Evolutionary conservation across 2,329 filamentous ascomycete species (phyloP), one percentile per base, ranked within the genome.

Genomic region (Colletotrichum cordylinicola): DNA sequence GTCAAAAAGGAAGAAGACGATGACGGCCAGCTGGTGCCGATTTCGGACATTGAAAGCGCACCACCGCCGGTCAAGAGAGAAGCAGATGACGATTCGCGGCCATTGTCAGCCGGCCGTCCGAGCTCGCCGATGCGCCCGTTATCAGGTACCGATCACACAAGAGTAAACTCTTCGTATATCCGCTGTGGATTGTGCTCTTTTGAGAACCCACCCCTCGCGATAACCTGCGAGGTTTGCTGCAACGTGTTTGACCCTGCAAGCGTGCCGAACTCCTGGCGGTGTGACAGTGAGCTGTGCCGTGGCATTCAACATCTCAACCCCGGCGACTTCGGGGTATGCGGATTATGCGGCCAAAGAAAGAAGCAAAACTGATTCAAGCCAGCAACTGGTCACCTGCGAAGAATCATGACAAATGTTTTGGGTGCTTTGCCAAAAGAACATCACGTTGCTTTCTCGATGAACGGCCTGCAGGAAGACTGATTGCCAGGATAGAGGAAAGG

Each of bases 141-240:
- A 56, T 16, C 43, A 31, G 39, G n/a, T 9, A 27, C 16, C 31
- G 55, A 29, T 27, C 29, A 62, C 39, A 56, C 29, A 56, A 64
- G 56, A 56, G n/a, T 21, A 27, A 62, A 62, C 9, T 56, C 60
- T n/a, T 27, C 27, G 60, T 71, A 58, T 15, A 74, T 72, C 37
- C 8, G 67, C 18, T 94, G 94, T 80, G 85, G 88, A 1, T 86
- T 94, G 70, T 98, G 95, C 83, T 95, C 94, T 0, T 90, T 94
- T 67, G 85, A 86, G 67, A 96, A 95, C 81, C 85, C 88, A 8
- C 64, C 81, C 1, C 80, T 81, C 10, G 86, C 90, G 9, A 83
- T 91, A 3, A 94, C 91, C 6, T 97, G 95, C 82, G 84, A 84
- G 9, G 89, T 93, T 69, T 97, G 95, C 82, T 90, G 92, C 29